These are phyloP conservation scores for Pseudogymnoascus sp. DNA, from an alignment of 2,329 filamentous ascomycete species.

Conservation along the genomic window DNA sequence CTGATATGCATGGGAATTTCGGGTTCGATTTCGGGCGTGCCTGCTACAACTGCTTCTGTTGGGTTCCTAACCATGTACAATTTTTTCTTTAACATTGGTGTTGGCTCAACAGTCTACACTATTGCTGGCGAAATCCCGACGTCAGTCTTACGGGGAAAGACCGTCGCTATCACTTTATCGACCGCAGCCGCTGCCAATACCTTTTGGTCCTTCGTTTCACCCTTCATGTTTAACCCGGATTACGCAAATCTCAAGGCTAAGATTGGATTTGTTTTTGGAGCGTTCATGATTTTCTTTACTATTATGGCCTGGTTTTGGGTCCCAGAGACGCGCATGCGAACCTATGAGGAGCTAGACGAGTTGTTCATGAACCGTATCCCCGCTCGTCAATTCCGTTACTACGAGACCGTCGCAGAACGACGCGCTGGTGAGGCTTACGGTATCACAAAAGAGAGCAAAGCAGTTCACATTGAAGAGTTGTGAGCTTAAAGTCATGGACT, in stretches of 20 bases:
- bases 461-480: not conserved
- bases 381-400: constrained; percentile 14
- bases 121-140: constrained; percentile 20
- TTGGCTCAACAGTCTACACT: constrained; percentile 21
- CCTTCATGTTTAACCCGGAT: constrained; percentile 32
- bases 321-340: constrained; percentile 28
- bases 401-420: not conserved
- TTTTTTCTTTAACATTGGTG: constrained; percentile 13
- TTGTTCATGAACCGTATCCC: constrained; percentile 16
- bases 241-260: constrained; percentile 33
- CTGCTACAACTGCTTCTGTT: constrained; percentile 19
- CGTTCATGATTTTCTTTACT: constrained; percentile 24
- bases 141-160: constrained; percentile 19
- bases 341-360: constrained; percentile 18
- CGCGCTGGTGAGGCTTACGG: not conserved
- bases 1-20: constrained; percentile 27
- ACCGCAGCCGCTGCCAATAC: constrained; percentile 15
- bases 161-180: constrained; percentile 17
- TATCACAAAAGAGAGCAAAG: not conserved
- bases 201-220: constrained; percentile 30
- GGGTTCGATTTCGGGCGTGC: constrained; percentile 14
- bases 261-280: constrained; percentile 34
- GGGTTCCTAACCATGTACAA: constrained; percentile 4
- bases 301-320: constrained; percentile 30
- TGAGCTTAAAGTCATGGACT: not conserved